A percentile compares a stretch with the other conserved stretches of the same genome.
These are phyloP conservation scores for Physcia stellaris DNA, from an alignment of 495 filamentous ascomycete species.

Conservation along the genomic window DNA sequence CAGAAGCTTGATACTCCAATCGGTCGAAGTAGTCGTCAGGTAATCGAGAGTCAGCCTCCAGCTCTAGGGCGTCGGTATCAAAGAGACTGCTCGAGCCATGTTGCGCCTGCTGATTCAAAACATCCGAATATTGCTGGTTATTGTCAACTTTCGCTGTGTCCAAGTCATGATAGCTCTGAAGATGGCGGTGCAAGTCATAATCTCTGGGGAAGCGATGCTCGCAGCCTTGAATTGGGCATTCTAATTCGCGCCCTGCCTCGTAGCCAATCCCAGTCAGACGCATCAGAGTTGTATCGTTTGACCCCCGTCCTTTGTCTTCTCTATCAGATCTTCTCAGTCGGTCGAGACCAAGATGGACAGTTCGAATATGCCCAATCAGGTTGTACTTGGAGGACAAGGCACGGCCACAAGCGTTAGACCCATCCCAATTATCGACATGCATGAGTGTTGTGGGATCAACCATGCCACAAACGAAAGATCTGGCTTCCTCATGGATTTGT, in stretches of 20 bases:
- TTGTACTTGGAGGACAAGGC: slow-evolving; percentile 55
- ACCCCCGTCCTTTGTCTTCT: slow-evolving; percentile 4
- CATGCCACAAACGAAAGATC: slow-evolving; percentile 63
- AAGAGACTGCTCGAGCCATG: no score
- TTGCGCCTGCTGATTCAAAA: no score
- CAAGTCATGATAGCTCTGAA: slow-evolving; percentile 39
- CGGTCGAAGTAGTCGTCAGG: no score
- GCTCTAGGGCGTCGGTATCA: no score
- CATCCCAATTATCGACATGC: slow-evolving; percentile 51
- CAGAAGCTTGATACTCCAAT: no score
- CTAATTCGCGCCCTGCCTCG: slow-evolving; percentile 36
- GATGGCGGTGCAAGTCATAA: slow-evolving; percentile 54
- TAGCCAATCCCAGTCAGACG: slow-evolving; percentile 48
- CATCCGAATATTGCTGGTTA: no score
- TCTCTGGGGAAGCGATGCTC: slow-evolving; percentile 47
- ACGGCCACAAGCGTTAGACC: slow-evolving; percentile 51
- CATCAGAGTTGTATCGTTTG: slow-evolving; percentile 14
- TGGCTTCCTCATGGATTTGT: slow-evolving; percentile 52
- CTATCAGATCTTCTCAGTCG: slow-evolving; percentile 23
- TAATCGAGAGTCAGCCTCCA: no score
- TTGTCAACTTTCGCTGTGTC: no score
- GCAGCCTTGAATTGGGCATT: slow-evolving; percentile 42
- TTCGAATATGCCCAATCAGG: slow-evolving; percentile 70
- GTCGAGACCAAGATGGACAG: slow-evolving; percentile 50
- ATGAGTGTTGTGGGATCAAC: slow-evolving; percentile 42